These are phyloP conservation scores for Byssoonygena ceratinophila DNA, from an alignment of 2,329 filamentous ascomycete species.

Conservation along the genomic window DNA sequence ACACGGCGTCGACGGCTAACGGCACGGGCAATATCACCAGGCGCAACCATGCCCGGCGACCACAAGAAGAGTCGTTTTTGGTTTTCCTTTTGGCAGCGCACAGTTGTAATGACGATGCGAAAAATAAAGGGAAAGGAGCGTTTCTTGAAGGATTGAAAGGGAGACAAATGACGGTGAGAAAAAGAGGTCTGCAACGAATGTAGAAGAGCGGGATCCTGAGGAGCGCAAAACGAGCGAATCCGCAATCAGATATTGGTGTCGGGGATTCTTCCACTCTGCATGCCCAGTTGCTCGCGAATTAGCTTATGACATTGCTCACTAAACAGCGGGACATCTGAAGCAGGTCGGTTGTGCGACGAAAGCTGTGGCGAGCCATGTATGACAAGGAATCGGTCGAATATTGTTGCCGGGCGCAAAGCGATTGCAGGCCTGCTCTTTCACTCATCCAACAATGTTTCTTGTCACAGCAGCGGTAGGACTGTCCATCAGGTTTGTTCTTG, in stretches of 20 bases:
- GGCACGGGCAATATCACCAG: slow-evolving; percentile 2
- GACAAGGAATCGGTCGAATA: slow-evolving; percentile 4
- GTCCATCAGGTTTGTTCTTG: not conserved
- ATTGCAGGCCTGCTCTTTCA: not conserved
- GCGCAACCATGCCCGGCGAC: slow-evolving; percentile 2
- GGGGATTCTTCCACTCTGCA: not conserved
- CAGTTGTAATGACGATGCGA: not conserved
- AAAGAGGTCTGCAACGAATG: not conserved
- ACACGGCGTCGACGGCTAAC: slow-evolving; percentile 12
- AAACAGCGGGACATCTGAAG: not conserved
- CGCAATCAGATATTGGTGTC: not conserved
- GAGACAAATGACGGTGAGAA: not conserved
- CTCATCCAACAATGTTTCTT: not conserved
- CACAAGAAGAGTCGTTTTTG: not conserved
- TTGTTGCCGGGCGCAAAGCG: not conserved
- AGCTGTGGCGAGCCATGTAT: slow-evolving; percentile 8
- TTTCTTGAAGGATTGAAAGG: not conserved
- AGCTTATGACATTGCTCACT: not conserved
- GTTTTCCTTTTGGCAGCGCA: not conserved
- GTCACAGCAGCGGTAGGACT: not conserved
- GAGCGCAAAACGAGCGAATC: slow-evolving; percentile 7
- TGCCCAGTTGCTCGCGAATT: not conserved
- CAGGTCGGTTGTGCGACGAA: slow-evolving; percentile 4
- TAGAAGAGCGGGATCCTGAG: not conserved
- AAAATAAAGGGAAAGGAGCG: not conserved